Percentiles rank a stretch among this genome's conserved stretches.
phyloP scores from a whole-genome alignment of 2,329 filamentous ascomycete species.

The Exserohilum rostratum region DNA sequence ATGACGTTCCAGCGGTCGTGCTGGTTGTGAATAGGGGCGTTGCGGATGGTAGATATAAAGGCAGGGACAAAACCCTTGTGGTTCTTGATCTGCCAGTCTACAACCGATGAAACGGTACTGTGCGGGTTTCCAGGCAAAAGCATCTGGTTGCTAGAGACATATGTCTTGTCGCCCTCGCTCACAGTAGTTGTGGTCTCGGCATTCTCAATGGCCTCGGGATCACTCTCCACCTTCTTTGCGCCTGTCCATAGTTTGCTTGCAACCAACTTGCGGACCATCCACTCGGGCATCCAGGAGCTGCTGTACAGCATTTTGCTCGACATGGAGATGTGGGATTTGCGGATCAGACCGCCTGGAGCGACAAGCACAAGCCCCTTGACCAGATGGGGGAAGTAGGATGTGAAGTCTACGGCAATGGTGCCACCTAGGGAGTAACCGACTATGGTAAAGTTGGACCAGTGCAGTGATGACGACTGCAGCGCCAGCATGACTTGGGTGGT shows the following conservation, averaged over 20 bases:
- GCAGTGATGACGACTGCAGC: constrained; percentile 70
- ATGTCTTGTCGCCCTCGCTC: constrained; percentile 27
- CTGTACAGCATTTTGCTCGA: constrained; percentile 68
- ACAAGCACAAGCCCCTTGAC: constrained; percentile 75
- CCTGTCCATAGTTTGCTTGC: constrained; percentile 40
- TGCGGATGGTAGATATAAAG: constrained; percentile 72
- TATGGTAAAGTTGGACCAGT: constrained; percentile 65
- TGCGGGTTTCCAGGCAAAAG: constrained; percentile 60
- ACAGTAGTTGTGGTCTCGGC: constrained; percentile 17
- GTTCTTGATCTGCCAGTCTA: constrained; percentile 71
- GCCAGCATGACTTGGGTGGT: constrained; percentile 73
- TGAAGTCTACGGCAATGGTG: constrained; percentile 72
- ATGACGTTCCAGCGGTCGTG: constrained; percentile 67
- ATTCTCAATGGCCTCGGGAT: constrained; percentile 29
- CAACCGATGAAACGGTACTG: constrained; percentile 66
- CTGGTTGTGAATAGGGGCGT: constrained; percentile 72
- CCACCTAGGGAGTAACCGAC: constrained; percentile 83
- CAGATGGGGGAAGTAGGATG: constrained; percentile 70
- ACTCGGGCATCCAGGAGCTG: constrained; percentile 64
- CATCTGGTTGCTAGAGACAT: constrained; percentile 23
- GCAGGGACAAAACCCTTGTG: constrained; percentile 72
- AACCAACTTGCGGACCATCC: constrained; percentile 57
- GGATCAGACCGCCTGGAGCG: constrained; percentile 78
- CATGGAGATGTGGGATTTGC: constrained; percentile 66
- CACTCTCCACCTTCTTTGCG: constrained; percentile 32